Base-by-base conservation (phyloP, 2,329 filamentous ascomycete genomes). In the Rhynchosporium secalis region DNA sequence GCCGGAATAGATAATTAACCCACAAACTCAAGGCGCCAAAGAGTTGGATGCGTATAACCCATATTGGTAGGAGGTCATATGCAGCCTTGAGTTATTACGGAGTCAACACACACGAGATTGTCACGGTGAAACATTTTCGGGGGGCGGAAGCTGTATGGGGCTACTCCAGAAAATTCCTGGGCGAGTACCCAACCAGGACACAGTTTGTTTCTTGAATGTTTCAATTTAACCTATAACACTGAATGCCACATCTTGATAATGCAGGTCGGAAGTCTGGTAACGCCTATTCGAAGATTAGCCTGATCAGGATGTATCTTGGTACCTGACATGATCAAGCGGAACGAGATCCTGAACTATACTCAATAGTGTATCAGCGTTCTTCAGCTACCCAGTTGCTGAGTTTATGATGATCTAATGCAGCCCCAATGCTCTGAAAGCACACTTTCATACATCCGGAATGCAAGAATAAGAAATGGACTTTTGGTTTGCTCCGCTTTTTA, bases 41-140 rank as follows among this genome's bases (percentile, higher is more conserved):
- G 40, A 66, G 61, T 59, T 55, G 62, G 52, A 56, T 61, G 43
- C 54, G 56, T 46, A 33, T 33, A 33, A 4, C 4, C 40, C 48
- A 54, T 52, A 10, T 57, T 54, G 47, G 40, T 49, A 49, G 46
- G 41, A 46, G 64, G 36, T 55, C 61, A 62, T 68, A 56, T 66
- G 61, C 61, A 51, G 63, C 47, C 15, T 56, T 41, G 48, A 38
- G 40, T 38, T 52, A 15, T 31, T 51, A 28, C 38, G 20, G 29
- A 51, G 36, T 57, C 41, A 59, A 56, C 26, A 26, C 55, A 61
- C 62, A 62, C 28, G 58, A 63, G 57, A 65, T 62, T 65, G 55
- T 65, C 40, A 56, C 60, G 65, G 66, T 67, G 62, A 63, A 64
- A 66, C 55, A 29, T 66, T 58, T 56, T 67, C 66, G 65, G 64